Base-by-base conservation (phyloP, 2,329 filamentous ascomycete genomes). In the Colletotrichum tropicale region DNA sequence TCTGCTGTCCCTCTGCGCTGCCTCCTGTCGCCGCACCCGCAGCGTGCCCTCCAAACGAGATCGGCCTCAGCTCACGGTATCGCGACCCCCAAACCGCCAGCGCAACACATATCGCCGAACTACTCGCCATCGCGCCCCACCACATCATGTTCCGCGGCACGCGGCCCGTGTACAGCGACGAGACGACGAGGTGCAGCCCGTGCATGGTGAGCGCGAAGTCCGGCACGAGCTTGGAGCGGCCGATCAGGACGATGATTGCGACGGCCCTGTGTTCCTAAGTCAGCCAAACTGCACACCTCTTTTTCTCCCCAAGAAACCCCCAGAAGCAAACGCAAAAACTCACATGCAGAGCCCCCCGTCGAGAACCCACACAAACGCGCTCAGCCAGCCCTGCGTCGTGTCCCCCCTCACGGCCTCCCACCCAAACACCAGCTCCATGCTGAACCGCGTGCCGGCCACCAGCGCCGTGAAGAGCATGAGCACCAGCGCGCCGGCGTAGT, bases 181-280 rank as follows among this genome's bases (percentile, higher is more conserved):
- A 94, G 80, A 95, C 85, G 80, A 97, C 78, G 69, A 98, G 90
- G 83, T 98, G 95, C 56, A 98, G 87, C 83, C 94, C 91, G 86
- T 98, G 95, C 21, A 98, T 91, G 4, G 96, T 98, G 28, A 98
- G 88, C 36, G 95, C 95, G 84, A 98, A 99, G 86, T 99, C 97
- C 79, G 95, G 95, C 66, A 98, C 94, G 76, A 98, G 94, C 84
- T 98, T 98, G 64, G 94, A 97, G 77, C 97, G 95, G 24, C 94
- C 93, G 79, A 99, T 92, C 74, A 98, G 88, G 70, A 96, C 86
- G 66, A 98, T 92, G 74, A 98, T 93, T 56, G 95, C 94, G 74
- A 98, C 92, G 56, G 95, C 92, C 82, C 96, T 98, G 81, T 75
- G 9, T 21, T 30, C 8, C 15, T 18, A 30, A 8, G 56, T 60